Evolutionary conservation across 768 basidiomycete species (phyloP), one percentile per base, ranked within the genome.

Genomic region (Lentinula boryana): DNA sequence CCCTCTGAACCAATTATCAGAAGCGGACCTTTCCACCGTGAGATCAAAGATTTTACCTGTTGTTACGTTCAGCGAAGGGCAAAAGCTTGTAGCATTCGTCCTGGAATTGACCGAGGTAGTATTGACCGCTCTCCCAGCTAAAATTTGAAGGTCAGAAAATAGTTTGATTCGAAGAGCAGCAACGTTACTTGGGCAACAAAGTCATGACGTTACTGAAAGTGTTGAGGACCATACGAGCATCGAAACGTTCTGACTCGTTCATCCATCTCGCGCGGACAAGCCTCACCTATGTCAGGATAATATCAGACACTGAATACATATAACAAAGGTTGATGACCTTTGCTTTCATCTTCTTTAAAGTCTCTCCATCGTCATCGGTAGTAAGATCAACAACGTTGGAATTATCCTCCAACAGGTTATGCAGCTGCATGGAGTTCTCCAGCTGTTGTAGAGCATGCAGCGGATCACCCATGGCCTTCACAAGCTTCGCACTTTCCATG

Each of bases 211-310:
- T 74, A 43, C 76, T 70, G 68, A 89, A 88, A 8, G 82, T 79
- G 40, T 78, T 80, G 63, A 85, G 78, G 18, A 97, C 84, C 1
- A 79, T 74, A 18, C 81, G 80, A 18, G 76, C 73, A 10, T 89
- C 91, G 65, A 85, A 95, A 21, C 97, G 80, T 55, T 89, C 92
- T 0, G 91, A 88, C 61, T 98, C 94, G 54, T 86, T 82, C 85
- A 94, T 93, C 95, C 95, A 98, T 13, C 93, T 86, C 13, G 93
- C 93, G 40, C 88, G 85, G 10, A 97, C 78, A 35, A 90, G 80
- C 63, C 88, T 83, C 4, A 89, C 88, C 93, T 94, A 8, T 56
- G 65, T 32, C 36, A 38, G 36, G 13, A 58, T 31, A 27, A 27
- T 18, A 50, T 54, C 33, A 16, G 38, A 23, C 58, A 54, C 15